These are phyloP conservation scores for Gyrodon lividus DNA, from an alignment of 768 basidiomycete species.

Conservation along the genomic window DNA sequence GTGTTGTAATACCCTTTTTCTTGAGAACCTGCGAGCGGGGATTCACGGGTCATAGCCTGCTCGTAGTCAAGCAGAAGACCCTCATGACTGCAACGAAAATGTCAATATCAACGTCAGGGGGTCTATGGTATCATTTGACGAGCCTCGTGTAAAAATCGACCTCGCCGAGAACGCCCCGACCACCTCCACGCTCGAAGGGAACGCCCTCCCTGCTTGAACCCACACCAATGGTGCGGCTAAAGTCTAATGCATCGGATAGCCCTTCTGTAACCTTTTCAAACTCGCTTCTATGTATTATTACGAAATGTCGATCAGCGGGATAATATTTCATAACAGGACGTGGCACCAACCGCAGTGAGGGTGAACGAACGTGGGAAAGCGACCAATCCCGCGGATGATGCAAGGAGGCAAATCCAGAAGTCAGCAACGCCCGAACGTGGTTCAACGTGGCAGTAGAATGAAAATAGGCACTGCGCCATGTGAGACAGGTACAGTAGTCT, in stretches of 20 bases:
- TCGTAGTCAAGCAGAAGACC: constrained; percentile 93
- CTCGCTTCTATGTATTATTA: constrained; percentile 50
- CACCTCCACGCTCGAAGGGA: constrained; percentile 71
- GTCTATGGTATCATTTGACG: constrained; percentile 9
- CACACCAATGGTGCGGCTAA: constrained; percentile 84
- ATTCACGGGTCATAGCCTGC: constrained; percentile 79
- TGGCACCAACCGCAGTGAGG: constrained; percentile 58
- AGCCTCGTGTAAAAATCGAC: constrained; percentile 94
- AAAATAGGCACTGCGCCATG: constrained; percentile 78
- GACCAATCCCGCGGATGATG: constrained; percentile 93
- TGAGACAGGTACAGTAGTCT: constrained; percentile 5
- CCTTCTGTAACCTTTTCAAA: constrained; percentile 85
- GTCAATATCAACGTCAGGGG: not conserved
- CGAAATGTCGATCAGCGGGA: constrained; percentile 12
- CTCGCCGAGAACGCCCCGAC: constrained; percentile 71
- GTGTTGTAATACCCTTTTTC: constrained; percentile 74
- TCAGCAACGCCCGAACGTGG: constrained; percentile 82
- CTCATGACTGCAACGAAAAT: constrained; percentile 63
- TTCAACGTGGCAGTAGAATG: constrained; percentile 93
- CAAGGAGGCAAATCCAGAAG: constrained; percentile 91
- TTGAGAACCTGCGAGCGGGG: constrained; percentile 39
- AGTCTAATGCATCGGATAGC: constrained; percentile 89
- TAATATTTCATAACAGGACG: not conserved
- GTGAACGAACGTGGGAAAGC: constrained; percentile 85
- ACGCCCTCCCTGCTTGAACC: constrained; percentile 45